phyloP scores from a whole-genome alignment of 2,329 filamentous ascomycete genomes.

The Cordyceps tenuipes region DNA sequence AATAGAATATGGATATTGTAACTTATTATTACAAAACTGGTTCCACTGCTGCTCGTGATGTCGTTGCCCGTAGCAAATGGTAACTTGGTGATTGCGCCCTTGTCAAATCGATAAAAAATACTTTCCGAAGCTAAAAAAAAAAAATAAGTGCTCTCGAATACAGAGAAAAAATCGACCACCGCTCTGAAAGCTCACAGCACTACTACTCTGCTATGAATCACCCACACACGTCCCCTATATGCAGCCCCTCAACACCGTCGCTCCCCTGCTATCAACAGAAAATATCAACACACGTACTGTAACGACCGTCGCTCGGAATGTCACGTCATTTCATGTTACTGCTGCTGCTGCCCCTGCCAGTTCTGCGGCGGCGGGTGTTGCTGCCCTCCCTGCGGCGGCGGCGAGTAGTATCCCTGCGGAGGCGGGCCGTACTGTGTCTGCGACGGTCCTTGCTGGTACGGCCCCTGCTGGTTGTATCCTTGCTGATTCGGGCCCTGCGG shows the following conservation, averaged over 20 bases:
- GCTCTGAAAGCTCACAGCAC: background rate
- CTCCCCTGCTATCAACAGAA: background rate
- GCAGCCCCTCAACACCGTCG: background rate
- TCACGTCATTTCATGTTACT: background rate
- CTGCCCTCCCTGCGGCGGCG: conserved; percentile 10
- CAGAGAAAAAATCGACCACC: background rate
- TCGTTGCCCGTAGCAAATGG: too few species aligned
- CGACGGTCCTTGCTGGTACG: background rate
- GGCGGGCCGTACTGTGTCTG: conserved; percentile 2
- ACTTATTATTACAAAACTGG: too few species aligned
- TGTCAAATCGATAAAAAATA: background rate
- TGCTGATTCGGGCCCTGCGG: conserved; percentile 24
- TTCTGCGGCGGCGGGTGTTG: background rate
- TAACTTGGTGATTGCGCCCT: too few species aligned
- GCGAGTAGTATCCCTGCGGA: conserved; percentile 1
- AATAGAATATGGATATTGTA: too few species aligned
- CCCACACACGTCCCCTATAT: background rate
- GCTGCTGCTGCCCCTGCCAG: conserved; percentile 13
- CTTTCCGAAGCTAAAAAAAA: background rate
- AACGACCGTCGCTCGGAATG: background rate
- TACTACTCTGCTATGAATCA: background rate
- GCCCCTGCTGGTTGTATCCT: conserved; percentile 9
- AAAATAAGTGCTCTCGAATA: background rate
- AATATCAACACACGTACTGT: background rate
- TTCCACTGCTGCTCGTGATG: too few species aligned